phyloP scores from a whole-genome alignment of 805 yeast species.

The Myxozyma mucilagina region DNA sequence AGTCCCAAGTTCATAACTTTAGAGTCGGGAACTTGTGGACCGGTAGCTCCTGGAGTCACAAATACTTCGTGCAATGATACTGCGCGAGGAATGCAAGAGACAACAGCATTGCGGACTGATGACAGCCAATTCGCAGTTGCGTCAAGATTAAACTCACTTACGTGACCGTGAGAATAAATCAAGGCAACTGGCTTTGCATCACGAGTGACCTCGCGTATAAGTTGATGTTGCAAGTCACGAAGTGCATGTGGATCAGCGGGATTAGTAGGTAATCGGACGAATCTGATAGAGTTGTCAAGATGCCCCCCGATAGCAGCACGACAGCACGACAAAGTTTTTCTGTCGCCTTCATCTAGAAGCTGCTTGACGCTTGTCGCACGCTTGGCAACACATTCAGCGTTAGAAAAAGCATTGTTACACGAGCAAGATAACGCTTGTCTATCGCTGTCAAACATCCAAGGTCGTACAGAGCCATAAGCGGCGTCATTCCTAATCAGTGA shows the following conservation, averaged over 20 bases:
- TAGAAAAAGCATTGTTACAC: slow-evolving; percentile 15
- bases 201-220: background rate
- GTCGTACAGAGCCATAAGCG: slow-evolving; percentile 12
- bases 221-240: background rate
- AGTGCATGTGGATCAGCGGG: background rate
- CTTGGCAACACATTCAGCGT: background rate
- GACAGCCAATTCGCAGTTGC: slow-evolving; percentile 15
- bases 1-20: background rate
- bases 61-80: slow-evolving; percentile 16
- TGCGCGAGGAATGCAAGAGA: background rate
- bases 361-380: slow-evolving; percentile 1
- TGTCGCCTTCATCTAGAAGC: background rate
- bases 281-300: background rate
- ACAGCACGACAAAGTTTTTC: background rate
- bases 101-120: slow-evolving; percentile 1
- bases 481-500: slow-evolving; percentile 19
- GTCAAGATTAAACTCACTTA: slow-evolving; percentile 3
- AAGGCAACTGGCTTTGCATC: slow-evolving; percentile 18
- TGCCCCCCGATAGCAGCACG: background rate
- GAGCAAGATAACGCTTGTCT: background rate
- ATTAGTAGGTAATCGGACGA: background rate
- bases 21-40: slow-evolving; percentile 12
- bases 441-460: slow-evolving; percentile 5
- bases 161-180: slow-evolving; percentile 14
- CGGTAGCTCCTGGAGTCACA: slow-evolving; percentile 26